A percentile compares a stretch with the other conserved stretches of the same genome.
These are phyloP conservation scores for Pleurotus cornucopiae DNA, from an alignment of 768 basidiomycete genomes.

Conservation along the genomic window DNA sequence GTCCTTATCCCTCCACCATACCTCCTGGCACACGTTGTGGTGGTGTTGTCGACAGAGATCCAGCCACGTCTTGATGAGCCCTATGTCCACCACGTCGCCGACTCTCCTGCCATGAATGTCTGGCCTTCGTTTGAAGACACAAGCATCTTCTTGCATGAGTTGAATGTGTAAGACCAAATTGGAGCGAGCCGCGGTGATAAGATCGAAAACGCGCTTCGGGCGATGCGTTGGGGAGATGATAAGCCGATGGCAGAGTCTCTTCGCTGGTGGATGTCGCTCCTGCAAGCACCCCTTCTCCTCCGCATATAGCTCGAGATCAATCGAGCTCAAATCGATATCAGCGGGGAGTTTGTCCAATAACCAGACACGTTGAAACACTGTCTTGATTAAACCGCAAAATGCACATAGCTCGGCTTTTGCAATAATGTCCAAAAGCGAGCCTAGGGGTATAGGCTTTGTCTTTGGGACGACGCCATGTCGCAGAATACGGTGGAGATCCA, in stretches of 20 bases:
- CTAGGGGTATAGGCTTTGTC: neutral
- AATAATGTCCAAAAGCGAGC: neutral
- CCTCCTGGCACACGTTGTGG: neutral
- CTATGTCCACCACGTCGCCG: neutral
- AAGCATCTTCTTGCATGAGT: neutral
- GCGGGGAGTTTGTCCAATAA: neutral
- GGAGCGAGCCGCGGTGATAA: neutral
- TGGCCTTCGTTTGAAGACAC: neutral
- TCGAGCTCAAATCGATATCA: neutral
- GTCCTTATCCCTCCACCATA: neutral
- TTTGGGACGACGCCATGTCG: neutral
- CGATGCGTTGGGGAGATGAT: neutral
- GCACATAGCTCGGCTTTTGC: neutral
- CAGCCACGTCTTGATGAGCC: neutral
- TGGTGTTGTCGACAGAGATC: neutral
- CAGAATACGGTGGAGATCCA: neutral
- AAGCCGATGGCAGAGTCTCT: neutral
- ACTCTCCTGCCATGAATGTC: slow-evolving; percentile 2
- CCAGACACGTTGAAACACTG: neutral
- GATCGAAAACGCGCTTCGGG: neutral
- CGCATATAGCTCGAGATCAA: neutral
- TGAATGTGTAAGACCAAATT: neutral
- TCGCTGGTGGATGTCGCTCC: neutral
- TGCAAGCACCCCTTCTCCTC: neutral
- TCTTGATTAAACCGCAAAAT: neutral